phyloP scores from a whole-genome alignment of 139 green algal genomes.

The Marvania coccoides region DNA sequence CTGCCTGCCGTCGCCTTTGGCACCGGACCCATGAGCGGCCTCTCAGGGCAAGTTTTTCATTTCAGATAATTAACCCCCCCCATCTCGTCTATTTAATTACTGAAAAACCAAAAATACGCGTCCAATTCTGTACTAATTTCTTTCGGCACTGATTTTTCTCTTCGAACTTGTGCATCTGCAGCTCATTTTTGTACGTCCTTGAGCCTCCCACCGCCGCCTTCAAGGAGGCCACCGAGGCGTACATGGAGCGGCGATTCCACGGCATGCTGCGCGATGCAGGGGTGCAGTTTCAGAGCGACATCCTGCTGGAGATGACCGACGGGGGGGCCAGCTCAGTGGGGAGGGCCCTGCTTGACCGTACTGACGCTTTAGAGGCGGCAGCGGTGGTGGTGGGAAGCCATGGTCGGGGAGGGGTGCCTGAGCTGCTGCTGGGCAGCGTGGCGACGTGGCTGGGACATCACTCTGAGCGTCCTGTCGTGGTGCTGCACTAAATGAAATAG shows the following conservation, averaged over 20 bases:
- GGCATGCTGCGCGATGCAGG: constrained; percentile 2
- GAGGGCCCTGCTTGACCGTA: constrained; percentile 2
- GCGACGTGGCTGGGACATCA: constrained; percentile 8
- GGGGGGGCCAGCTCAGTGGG: neutral
- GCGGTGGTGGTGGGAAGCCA: constrained; percentile 13
- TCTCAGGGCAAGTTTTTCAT: too few species aligned
- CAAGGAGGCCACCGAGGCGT: neutral
- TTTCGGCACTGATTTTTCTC: too few species aligned
- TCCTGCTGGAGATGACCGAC: constrained; percentile 11
- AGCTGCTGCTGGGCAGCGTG: constrained; percentile 28
- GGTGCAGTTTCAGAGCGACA: neutral
- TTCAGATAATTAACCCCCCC: too few species aligned
- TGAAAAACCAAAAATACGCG: too few species aligned
- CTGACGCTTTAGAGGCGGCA: neutral
- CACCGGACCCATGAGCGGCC: neutral
- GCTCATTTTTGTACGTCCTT: neutral
- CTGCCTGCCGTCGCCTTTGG: constrained; percentile 1
- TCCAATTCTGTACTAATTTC: too few species aligned
- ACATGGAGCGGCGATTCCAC: constrained; percentile 14
- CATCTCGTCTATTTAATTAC: too few species aligned
- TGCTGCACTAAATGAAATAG: constrained; percentile 17
- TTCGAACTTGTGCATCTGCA: too few species aligned
- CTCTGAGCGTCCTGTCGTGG: constrained; percentile 7
- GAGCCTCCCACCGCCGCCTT: neutral
- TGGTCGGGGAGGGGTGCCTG: neutral